These are phyloP conservation scores for Fragaria iinumae DNA, from an alignment of 306 rosid species.

Conservation along the genomic window DNA sequence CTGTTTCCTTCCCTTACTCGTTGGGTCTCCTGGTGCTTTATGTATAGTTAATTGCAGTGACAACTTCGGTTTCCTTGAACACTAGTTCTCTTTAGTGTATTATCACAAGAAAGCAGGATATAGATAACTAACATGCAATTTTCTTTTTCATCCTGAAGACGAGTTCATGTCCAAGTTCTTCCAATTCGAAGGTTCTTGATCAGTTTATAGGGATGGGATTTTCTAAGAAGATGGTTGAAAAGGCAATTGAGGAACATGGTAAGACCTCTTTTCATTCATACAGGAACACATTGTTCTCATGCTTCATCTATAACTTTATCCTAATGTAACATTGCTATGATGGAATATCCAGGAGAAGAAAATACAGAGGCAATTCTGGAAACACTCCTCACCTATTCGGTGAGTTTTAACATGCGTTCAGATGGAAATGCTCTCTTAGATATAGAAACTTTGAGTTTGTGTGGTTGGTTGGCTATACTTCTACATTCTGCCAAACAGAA, in stretches of 20 bases:
- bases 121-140: slow-evolving; percentile 21
- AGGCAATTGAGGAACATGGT: slow-evolving; percentile 81
- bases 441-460: not conserved
- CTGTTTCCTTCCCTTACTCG: not conserved
- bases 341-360: slow-evolving; percentile 73
- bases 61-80: not conserved
- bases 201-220: slow-evolving; percentile 83
- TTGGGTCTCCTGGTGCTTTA: not conserved
- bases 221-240: slow-evolving; percentile 56
- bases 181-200: slow-evolving; percentile 62
- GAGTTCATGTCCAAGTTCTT: slow-evolving; percentile 60
- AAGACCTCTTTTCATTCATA: slow-evolving; percentile 34
- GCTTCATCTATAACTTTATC: slow-evolving; percentile 20
- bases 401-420: slow-evolving; percentile 40
- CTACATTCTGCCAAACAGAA: not conserved
- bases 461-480: not conserved
- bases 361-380: slow-evolving; percentile 54
- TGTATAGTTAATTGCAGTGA: not conserved
- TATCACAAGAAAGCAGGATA: not conserved
- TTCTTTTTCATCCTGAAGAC: slow-evolving; percentile 43
- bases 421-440: slow-evolving; percentile 17
- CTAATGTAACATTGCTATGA: slow-evolving; percentile 12
- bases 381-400: slow-evolving; percentile 72
- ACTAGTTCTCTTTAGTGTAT: not conserved
- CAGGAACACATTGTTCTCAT: not conserved